Evolutionary conservation across 169 alveolate species (phyloP).

Genomic region (Cryptosporidium felis): DNA sequence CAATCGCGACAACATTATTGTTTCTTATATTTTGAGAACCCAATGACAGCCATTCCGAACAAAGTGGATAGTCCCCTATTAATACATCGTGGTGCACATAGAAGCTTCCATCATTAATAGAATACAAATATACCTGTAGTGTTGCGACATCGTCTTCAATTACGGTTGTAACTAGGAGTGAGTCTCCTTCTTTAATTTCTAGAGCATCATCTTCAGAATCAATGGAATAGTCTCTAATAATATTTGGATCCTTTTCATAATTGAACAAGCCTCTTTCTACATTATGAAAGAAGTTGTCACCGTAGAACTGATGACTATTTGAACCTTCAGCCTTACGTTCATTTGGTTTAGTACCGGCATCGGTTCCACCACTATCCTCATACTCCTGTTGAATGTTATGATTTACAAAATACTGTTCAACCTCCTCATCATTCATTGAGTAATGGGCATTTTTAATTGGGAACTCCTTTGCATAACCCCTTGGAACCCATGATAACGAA

Average conservation of each 20-base stretch:
- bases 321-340: neutral
- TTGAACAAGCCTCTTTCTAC: conserved; percentile 27
- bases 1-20: conserved; percentile 71
- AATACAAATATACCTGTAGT: conserved; percentile 76
- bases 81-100: conserved; percentile 77
- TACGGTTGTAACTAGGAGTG: conserved; percentile 71
- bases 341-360: neutral
- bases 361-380: neutral
- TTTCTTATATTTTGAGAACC: neutral
- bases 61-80: conserved; percentile 74
- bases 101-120: conserved; percentile 73
- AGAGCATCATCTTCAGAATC: conserved; percentile 76
- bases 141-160: conserved; percentile 74
- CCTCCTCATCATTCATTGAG: conserved; percentile 55
- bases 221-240: conserved; percentile 7
- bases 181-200: conserved; percentile 63
- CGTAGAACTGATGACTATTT: neutral
- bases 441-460: conserved; percentile 40
- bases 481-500: conserved; percentile 64
- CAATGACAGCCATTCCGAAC: conserved; percentile 72
- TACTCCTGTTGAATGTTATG: neutral
- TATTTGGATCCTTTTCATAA: conserved; percentile 22
- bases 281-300: conserved; percentile 52
- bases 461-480: conserved; percentile 49
- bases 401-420: conserved; percentile 16